Evolutionary conservation across 768 basidiomycete species (phyloP), one percentile per base, ranked within the genome.

Genomic region (Lyophyllum semitale): DNA sequence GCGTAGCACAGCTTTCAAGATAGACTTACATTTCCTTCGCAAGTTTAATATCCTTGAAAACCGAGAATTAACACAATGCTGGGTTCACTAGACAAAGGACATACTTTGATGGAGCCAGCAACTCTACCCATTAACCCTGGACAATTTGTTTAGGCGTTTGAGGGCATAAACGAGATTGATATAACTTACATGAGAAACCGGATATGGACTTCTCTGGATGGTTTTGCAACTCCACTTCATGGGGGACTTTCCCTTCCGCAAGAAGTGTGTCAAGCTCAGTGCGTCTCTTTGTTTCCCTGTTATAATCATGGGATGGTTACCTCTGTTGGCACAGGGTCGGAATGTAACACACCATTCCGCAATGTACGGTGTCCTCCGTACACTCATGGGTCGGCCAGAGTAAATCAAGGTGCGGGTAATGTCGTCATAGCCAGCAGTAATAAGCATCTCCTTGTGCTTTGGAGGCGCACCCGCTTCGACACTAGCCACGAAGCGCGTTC

Each of bases 401-500:
- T 89, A 92, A 48, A 93, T 78, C 4, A 90, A 67, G 0, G 91
- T 93, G 40, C 85, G 82, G 48, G 80, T 65, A 37, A 81, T 80
- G 65, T 93, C 92, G 56, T 91, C 90, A 54, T 88, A 87, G n/a
- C 85, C 86, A 8, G 89, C 88, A 17, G 75, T 78, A 23, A 90
- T 47, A 12, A 90, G 75, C 50, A 82, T 71, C 48, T 90, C 79
- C 66, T 91, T 91, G 69, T 91, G 89, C 60, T 69, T 81, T 30
- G 82, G 82, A 11, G 91, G 86, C 2, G 91, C 92, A 33, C 85
- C 88, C 0, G 92, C 90, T 68, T 93, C 90, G 33, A 78, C 83
- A 62, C 86, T 85, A 11, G 91, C 90, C 38, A 93, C 90, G 65
- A 94, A 94, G 35, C 91, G 85, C 4, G 91, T 94, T 37, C 89